Evolutionary conservation across 2,329 filamentous ascomycete genomes (phyloP).

Genomic region (Hypoxylon sp.): DNA sequence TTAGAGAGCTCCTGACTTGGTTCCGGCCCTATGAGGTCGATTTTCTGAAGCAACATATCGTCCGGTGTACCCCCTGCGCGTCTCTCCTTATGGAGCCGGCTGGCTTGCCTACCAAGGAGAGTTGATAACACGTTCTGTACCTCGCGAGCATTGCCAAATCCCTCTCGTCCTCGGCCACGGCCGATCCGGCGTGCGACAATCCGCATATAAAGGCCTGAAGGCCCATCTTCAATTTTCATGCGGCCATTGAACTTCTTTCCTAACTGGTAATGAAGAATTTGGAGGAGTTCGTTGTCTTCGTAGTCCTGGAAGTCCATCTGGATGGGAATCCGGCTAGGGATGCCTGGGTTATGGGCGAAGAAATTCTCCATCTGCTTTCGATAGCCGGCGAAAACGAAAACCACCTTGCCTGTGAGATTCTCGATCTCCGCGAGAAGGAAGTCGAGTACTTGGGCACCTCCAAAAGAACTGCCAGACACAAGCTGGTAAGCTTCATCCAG

Average conservation of each 20-base stretch:
- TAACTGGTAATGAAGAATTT: slow-evolving; percentile 70
- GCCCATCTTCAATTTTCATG: slow-evolving; percentile 31
- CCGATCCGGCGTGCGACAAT: slow-evolving; percentile 74
- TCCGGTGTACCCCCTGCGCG: slow-evolving; percentile 59
- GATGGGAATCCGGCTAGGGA: slow-evolving; percentile 76
- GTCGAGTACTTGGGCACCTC: slow-evolving; percentile 74
- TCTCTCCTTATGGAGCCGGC: slow-evolving; percentile 64
- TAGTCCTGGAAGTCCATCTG: slow-evolving; percentile 78
- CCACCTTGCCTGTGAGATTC: slow-evolving; percentile 75
- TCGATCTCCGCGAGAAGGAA: slow-evolving; percentile 80
- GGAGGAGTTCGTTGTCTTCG: slow-evolving; percentile 70
- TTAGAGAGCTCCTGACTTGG: slow-evolving; percentile 34
- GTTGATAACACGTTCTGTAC: slow-evolving; percentile 71
- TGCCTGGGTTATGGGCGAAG: slow-evolving; percentile 78
- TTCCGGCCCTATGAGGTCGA: slow-evolving; percentile 75
- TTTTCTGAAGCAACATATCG: slow-evolving; percentile 70
- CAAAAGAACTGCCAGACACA: slow-evolving; percentile 66
- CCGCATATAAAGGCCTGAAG: slow-evolving; percentile 69
- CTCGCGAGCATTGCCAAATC: slow-evolving; percentile 75
- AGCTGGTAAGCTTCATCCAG: slow-evolving; percentile 86
- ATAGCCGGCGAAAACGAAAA: slow-evolving; percentile 81
- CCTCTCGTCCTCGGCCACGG: slow-evolving; percentile 70
- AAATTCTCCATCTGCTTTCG: slow-evolving; percentile 80
- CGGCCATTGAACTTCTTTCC: slow-evolving; percentile 61
- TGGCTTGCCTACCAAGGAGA: slow-evolving; percentile 70